These are phyloP conservation scores for Byssochlamys sp. DNA, from an alignment of 2,329 filamentous ascomycete genomes.

Conservation along the genomic window DNA sequence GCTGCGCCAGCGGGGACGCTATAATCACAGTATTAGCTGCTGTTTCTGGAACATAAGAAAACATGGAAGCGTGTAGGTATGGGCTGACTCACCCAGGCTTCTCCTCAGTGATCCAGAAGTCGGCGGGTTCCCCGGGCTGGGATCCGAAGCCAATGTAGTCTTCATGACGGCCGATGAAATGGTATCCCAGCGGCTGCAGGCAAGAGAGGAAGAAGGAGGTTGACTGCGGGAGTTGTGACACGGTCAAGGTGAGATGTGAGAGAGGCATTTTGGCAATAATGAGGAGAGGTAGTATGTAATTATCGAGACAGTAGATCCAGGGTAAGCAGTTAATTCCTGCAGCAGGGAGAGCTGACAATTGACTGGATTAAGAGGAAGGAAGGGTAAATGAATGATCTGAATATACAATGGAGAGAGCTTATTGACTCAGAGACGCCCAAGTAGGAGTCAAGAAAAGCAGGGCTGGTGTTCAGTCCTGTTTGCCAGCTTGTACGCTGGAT, in stretches of 20 bases:
- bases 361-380: background rate
- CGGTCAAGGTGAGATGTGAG: constrained; percentile 55
- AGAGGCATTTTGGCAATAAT: constrained; percentile 44
- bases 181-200: constrained; percentile 67
- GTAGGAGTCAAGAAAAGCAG: background rate
- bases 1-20: constrained; percentile 45
- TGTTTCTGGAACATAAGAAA: constrained; percentile 4
- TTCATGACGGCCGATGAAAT: constrained; percentile 55
- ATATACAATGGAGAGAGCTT: background rate
- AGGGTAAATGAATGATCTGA: background rate
- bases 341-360: background rate
- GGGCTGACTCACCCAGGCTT: constrained; percentile 43
- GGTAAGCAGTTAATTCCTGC: background rate
- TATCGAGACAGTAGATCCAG: background rate
- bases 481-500: background rate
- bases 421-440: background rate
- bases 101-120: constrained; percentile 57
- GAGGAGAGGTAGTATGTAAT: background rate
- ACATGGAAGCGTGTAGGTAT: constrained; percentile 3
- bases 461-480: background rate
- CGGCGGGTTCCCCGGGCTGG: constrained; percentile 42
- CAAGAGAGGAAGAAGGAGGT: constrained; percentile 75
- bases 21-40: background rate
- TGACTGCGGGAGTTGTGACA: constrained; percentile 68
- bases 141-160: constrained; percentile 54